A percentile compares a stretch with the other conserved stretches of the same genome.
These are phyloP conservation scores for Ustanciosporium gigantosporum DNA, from an alignment of 1,284 basidiomycete genomes.

Conservation along the genomic window DNA sequence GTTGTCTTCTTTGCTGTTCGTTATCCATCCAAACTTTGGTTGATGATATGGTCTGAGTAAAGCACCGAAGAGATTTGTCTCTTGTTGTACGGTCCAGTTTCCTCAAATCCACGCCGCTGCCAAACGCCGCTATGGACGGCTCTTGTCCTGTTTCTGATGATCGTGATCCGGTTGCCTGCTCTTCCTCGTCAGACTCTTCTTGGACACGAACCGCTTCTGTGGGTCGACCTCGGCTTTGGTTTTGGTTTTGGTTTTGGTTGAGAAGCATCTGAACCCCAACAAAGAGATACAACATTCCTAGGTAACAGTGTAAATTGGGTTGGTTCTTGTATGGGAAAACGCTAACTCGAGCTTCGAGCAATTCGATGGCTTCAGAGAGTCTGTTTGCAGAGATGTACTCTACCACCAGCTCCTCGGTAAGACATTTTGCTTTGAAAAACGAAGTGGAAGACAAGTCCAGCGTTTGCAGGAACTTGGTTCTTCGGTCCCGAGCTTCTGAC, in stretches of 20 bases:
- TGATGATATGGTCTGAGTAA: constrained; percentile 9
- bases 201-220: no score
- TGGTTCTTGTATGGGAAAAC: constrained; percentile 16
- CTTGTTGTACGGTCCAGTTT: neutral
- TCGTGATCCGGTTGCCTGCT: neutral
- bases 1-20: constrained; percentile 10
- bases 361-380: constrained; percentile 17
- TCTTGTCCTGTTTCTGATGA: neutral
- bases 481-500: neutral
- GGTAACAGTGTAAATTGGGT: constrained; percentile 7
- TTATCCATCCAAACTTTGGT: neutral
- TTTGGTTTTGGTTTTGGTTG: no score
- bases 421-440: constrained; percentile 8
- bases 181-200: no score
- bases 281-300: constrained; percentile 28
- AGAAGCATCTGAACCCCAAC: constrained; percentile 8
- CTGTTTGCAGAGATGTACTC: constrained; percentile 9
- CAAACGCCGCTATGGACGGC: no score
- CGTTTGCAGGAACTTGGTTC: constrained; percentile 3
- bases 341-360: constrained; percentile 17
- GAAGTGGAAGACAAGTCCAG: constrained; percentile 6
- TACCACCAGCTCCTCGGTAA: constrained; percentile 5
- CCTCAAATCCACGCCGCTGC: neutral
- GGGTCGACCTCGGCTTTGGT: no score
- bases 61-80: constrained; percentile 9